These are phyloP conservation scores for Haematococcus lacustris DNA, from an alignment of 139 green algal species.

Conservation along the genomic window DNA sequence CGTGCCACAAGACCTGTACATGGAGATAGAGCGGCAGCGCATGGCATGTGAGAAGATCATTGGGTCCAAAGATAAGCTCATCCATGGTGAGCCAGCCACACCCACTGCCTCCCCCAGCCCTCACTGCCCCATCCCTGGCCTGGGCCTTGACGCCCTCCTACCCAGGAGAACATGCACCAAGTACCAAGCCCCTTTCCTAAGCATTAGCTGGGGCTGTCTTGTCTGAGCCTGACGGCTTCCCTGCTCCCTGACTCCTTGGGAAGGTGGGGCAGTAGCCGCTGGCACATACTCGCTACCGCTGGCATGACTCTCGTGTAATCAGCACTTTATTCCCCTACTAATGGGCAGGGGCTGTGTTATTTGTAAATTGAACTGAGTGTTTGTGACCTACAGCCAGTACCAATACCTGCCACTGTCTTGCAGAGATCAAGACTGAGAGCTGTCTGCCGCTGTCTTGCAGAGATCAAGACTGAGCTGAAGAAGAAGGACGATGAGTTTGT, in stretches of 20 bases:
- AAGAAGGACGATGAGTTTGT: slow-evolving; percentile 76
- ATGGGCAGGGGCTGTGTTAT: neutral
- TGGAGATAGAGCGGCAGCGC: slow-evolving; percentile 58
- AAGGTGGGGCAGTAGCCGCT: neutral
- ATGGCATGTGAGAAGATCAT: slow-evolving; percentile 57
- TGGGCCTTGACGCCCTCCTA: too few relatives aligned
- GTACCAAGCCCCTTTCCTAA: too few relatives aligned
- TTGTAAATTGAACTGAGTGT: neutral
- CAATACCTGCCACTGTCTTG: neutral
- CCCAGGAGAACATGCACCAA: too few relatives aligned
- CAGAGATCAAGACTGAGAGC: neutral
- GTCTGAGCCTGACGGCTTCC: too few relatives aligned
- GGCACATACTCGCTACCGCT: neutral
- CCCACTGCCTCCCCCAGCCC: too few relatives aligned
- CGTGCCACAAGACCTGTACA: slow-evolving; percentile 62
- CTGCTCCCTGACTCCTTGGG: neutral
- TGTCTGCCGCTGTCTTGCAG: slow-evolving; percentile 4
- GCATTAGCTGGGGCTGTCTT: too few relatives aligned
- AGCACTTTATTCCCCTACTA: neutral
- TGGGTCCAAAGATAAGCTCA: slow-evolving; percentile 56
- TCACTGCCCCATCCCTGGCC: too few relatives aligned
- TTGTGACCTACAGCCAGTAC: neutral
- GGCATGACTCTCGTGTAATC: neutral
- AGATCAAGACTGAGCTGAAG: slow-evolving; percentile 61
- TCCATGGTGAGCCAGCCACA: slow-evolving; percentile 24